Percentiles rank a stretch among this genome's conserved stretches.
These are phyloP conservation scores for Karstenula rhodostoma DNA, from an alignment of 2,329 filamentous ascomycete genomes.

Conservation along the genomic window DNA sequence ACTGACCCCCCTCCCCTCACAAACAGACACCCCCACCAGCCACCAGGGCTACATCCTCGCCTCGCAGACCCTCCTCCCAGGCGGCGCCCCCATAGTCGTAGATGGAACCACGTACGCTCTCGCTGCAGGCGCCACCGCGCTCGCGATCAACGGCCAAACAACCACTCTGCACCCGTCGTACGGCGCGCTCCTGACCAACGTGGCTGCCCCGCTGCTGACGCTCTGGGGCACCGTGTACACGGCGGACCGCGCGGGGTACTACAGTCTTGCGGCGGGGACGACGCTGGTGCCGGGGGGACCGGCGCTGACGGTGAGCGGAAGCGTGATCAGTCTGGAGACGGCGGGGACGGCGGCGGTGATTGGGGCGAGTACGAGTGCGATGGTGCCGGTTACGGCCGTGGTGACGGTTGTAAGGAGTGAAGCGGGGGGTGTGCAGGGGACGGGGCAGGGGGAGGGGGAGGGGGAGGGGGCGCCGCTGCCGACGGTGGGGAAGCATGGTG, in stretches of 20 bases:
- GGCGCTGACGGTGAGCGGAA: conserved; percentile 44
- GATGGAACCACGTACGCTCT: conserved; percentile 46
- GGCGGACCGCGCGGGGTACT: conserved; percentile 55
- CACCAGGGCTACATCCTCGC: conserved; percentile 32
- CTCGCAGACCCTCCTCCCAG: conserved; percentile 45
- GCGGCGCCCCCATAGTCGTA: conserved; percentile 46
- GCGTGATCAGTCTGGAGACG: conserved; percentile 41
- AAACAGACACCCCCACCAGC: background rate
- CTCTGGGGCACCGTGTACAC: conserved; percentile 50
- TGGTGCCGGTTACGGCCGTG: conserved; percentile 34
- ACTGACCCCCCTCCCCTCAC: conserved; percentile 12
- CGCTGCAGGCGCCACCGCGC: conserved; percentile 43
- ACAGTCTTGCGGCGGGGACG: conserved; percentile 48
- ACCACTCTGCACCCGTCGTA: conserved; percentile 28
- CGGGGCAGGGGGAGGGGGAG: too few species aligned
- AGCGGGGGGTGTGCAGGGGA: background rate
- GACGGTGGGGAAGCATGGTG: conserved; percentile 17
- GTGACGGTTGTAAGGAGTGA: conserved; percentile 24
- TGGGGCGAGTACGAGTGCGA: conserved; percentile 31
- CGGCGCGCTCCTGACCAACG: conserved; percentile 32
- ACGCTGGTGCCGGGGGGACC: conserved; percentile 49
- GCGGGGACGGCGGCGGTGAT: conserved; percentile 38
- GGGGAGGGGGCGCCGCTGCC: conserved; percentile 9
- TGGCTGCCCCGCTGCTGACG: conserved; percentile 44
- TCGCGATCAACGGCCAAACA: conserved; percentile 47